Base-by-base conservation (phyloP, 441 rosid species). In the Dalechampia spathulata region DNA sequence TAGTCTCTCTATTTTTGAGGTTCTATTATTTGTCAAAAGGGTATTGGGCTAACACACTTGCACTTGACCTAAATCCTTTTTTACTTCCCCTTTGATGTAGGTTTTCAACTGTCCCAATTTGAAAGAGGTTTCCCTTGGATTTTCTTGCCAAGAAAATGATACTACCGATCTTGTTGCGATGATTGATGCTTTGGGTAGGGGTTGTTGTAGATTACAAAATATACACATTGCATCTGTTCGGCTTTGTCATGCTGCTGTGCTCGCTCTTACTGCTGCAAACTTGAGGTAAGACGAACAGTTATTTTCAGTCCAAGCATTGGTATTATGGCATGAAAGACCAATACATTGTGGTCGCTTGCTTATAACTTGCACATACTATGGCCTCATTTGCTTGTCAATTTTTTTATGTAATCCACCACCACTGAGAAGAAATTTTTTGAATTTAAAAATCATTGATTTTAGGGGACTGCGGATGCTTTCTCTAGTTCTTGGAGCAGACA, bases 391-490 rank as follows among this genome's bases (percentile, higher is more conserved):
- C 39, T 51, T 37, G 40, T 45, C n/a, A n/a, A n/a, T n/a, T n/a
- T n/a, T n/a, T n/a, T n/a, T n/a, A n/a, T n/a, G n/a, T n/a, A n/a
- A n/a, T n/a, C n/a, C n/a, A n/a, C n/a, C n/a, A n/a, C n/a, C n/a
- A n/a, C n/a, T n/a, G n/a, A n/a, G n/a, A n/a, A n/a, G n/a, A n/a
- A n/a, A n/a, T n/a, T n/a, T n/a, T n/a, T n/a, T n/a, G n/a, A n/a
- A n/a, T n/a, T n/a, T n/a, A n/a, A n/a, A n/a, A n/a, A n/a, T n/a
- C n/a, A n/a, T n/a, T n/a, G n/a, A n/a, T n/a, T n/a, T 49, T 69
- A 93, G 99, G 89, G 71, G 75, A n/a, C 63, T 93, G 77, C 81
- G 84, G 45, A 90, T 90, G 97, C 88, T 93, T 46, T 93, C 99
- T 7, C 86, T 93, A 40, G 93, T 93, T 61, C 87, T 93, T 75